A percentile compares a stretch with the other conserved stretches of the same genome.
Evolutionary conservation across 148 eudicot species (phyloP).

Genomic region (Vaccinium vitisidaea): DNA sequence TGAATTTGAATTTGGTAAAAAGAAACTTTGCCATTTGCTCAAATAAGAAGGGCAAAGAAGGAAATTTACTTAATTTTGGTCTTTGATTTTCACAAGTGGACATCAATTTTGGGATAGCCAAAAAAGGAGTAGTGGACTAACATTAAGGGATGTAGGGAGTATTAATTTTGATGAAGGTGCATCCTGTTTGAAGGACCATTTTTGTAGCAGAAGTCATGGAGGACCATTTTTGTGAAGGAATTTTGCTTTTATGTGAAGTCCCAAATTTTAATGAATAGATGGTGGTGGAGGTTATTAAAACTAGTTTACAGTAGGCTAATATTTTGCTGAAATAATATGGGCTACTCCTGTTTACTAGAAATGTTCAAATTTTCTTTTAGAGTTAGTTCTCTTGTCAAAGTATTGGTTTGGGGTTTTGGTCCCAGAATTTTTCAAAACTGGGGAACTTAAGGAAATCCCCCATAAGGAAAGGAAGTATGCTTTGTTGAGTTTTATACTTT

Average conservation of each 20-base stretch:
- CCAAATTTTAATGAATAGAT: background rate
- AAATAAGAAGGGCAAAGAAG: too few species aligned
- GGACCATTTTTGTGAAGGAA: background rate
- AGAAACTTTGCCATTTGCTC: too few species aligned
- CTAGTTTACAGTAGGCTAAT: background rate
- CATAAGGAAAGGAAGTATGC: too few species aligned
- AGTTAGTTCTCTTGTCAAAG: background rate
- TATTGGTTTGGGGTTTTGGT: background rate
- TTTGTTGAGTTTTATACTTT: too few species aligned
- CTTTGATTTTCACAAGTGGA: too few species aligned
- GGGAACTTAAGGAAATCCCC: background rate
- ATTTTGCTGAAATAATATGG: background rate
- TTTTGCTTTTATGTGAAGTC: background rate
- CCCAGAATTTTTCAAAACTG: background rate
- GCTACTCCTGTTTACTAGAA: background rate
- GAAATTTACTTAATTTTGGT: too few species aligned
- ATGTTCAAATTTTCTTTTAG: background rate
- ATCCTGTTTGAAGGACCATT: background rate
- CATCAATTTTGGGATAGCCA: too few species aligned
- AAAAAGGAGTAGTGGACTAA: too few species aligned
- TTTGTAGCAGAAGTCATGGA: background rate
- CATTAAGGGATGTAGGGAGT: too few species aligned
- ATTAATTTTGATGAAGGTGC: conserved; percentile 26
- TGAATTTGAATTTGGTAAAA: too few species aligned
- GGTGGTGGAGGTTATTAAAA: background rate